Conservation (phyloP, 768 basidiomycete genomes). For the Daedalea quercina region DNA sequence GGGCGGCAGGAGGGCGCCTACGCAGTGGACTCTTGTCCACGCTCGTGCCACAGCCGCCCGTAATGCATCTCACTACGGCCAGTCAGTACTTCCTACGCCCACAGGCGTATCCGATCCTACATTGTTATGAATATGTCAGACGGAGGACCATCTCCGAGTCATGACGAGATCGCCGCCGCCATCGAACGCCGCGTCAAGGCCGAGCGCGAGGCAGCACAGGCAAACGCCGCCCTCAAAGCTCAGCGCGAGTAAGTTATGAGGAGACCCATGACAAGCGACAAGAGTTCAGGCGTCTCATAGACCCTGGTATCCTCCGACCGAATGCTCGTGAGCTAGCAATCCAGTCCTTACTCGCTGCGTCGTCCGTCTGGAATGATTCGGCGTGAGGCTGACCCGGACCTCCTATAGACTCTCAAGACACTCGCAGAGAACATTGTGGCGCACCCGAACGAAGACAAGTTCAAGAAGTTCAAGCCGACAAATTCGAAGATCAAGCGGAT, state of each 20-base stretch:
- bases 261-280: conserved; percentile 63
- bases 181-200: conserved; percentile 21
- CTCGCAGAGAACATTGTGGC: conserved; percentile 69
- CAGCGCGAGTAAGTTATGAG: conserved; percentile 22
- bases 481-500: conserved; percentile 61
- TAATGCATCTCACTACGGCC: too few species aligned
- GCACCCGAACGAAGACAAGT: conserved; percentile 71
- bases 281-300: conserved; percentile 67
- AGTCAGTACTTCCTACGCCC: too few species aligned
- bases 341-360: conserved; percentile 56
- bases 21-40: too few species aligned
- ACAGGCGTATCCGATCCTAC: too few species aligned
- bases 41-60: too few species aligned
- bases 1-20: too few species aligned
- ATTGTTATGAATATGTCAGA: too few species aligned
- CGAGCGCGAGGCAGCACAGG: conserved; percentile 13
- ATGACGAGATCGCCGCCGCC: conserved; percentile 20
- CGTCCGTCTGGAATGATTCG: not conserved
- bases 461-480: conserved; percentile 67
- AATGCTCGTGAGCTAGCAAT: conserved; percentile 57
- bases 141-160: not conserved
- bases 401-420: conserved; percentile 50
- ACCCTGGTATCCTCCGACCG: conserved; percentile 71
- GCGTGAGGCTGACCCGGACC: not conserved
- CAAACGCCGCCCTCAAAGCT: conserved; percentile 1